phyloP scores from a whole-genome alignment of 192 early-diverging fungal genomes.

The Gorgonomyces haynaldii region DNA sequence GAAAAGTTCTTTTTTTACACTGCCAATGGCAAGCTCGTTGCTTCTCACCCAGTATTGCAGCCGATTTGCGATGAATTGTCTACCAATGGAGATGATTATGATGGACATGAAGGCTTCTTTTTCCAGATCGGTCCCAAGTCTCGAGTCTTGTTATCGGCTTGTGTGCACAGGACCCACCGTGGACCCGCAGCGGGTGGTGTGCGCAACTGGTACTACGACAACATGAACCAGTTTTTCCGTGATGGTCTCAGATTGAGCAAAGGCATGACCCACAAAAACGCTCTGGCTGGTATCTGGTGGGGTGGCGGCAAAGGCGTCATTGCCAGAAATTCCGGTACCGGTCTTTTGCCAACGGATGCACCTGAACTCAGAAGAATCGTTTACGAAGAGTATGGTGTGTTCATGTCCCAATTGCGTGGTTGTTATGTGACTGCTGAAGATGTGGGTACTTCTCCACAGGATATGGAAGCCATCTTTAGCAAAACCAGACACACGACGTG shows the following conservation, averaged over 20 bases:
- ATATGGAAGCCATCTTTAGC: conserved; percentile 23
- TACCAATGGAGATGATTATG: conserved; percentile 11
- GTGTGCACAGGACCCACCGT: conserved; percentile 15
- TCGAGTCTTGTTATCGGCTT: conserved; percentile 7
- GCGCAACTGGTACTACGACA: conserved; percentile 16
- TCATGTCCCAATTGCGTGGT: conserved; percentile 23
- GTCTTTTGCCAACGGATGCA: conserved; percentile 8
- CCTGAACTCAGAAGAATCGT: conserved; percentile 6
- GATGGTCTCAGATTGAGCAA: conserved; percentile 27
- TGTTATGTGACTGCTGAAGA: conserved; percentile 34
- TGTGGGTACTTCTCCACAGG: conserved; percentile 19
- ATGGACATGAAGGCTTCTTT: conserved; percentile 17
- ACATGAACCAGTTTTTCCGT: conserved; percentile 19
- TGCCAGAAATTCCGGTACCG: conserved; percentile 25
- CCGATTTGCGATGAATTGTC: conserved; percentile 13
- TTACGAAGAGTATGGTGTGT: conserved; percentile 31
- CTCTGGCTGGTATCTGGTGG: conserved; percentile 31
- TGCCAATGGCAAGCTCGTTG: conserved; percentile 1
- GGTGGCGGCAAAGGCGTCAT: conserved; percentile 36
- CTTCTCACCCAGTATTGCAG: conserved; percentile 12
- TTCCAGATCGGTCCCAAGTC: conserved; percentile 8
- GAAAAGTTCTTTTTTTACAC: conserved; percentile 2
- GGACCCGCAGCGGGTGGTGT: conserved; percentile 19
- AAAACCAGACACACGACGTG: conserved; percentile 27
- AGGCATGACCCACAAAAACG: conserved; percentile 34